Base-by-base conservation (phyloP, 2,329 filamentous ascomycete species). In the Colletotrichum chlorophyti region DNA sequence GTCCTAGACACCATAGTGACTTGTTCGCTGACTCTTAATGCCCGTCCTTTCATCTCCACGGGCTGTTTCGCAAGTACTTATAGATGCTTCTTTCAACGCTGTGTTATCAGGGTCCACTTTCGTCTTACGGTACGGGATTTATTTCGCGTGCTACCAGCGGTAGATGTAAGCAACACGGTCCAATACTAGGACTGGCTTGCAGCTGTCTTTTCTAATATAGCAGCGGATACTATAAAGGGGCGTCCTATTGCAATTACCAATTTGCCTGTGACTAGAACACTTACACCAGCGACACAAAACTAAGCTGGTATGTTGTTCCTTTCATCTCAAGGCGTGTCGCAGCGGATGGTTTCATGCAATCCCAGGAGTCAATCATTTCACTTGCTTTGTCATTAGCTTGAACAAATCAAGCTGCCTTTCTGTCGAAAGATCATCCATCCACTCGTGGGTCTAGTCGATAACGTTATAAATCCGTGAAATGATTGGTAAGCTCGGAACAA, bases 1-100 rank as follows among this genome's bases (percentile, higher is more conserved):
- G 70, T 73, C 23, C 63, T 67, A 14, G 59, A 17, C 17, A 29
- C 19, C 38, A 58, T 61, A 5, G 3, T 42, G 23, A 11, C 12
- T n/a, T 24, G 11, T 3, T 19, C 32, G 6, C 14, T 8, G 3
- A 15, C n/a, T 8, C 17, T 31, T 9, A 15, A 32, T 19, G 43
- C 23, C 38, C 29, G 24, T 15, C 15, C 26, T 17, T 17, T 32
- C 15, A 19, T 37, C 24, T 21, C 48, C 11, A 3, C n/a, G 14
- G 9, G 1, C 1, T 27, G 24, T 23, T 59, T 6, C 5, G 5
- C 23, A 12, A 10, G 4, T n/a, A 41, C 31, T 48, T 54, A 29
- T 59, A 59, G 4, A 4, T 19, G 0, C 5, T 17, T 6, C 6
- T 21, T 4, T 26, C 12, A 12, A 3, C 5, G n/a, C 3, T 23